Percentiles rank a stretch among this genome's conserved stretches.
Evolutionary conservation across 129 eudicot genomes (phyloP).

Genomic region (Tanacetum coccineum): DNA sequence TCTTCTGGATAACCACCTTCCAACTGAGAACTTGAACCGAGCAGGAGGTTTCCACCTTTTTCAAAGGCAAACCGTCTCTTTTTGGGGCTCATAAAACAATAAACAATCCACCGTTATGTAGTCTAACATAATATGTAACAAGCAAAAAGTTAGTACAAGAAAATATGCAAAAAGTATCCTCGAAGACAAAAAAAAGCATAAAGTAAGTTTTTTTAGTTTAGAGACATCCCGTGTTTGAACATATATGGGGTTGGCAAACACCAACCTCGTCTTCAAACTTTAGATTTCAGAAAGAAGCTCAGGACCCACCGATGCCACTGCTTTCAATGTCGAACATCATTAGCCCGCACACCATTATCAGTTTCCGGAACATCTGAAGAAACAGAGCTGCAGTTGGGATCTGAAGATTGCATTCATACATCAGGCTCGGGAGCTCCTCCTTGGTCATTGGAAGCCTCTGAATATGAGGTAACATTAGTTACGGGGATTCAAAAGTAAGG

Average conservation of each 20-base stretch:
- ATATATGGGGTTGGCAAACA: neutral
- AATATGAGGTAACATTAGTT: conserved; percentile 90
- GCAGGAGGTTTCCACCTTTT: conserved; percentile 31
- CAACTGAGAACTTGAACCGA: conserved; percentile 31
- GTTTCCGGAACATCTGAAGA: conserved; percentile 33
- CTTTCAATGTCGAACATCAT: conserved; percentile 49
- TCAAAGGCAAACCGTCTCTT: conserved; percentile 35
- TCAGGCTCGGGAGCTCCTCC: conserved; percentile 18
- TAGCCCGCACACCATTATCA: conserved; percentile 36
- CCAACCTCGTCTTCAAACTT: conserved; percentile 49
- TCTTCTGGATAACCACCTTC: conserved; percentile 58
- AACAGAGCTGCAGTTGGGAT: conserved; percentile 37
- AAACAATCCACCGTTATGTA: conserved; percentile 31
- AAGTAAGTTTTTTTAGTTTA: neutral
- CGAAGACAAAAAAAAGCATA: conserved; percentile 12
- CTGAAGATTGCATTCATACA: conserved; percentile 27
- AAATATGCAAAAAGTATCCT: conserved; percentile 6
- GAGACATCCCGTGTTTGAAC: neutral
- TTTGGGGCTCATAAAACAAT: conserved; percentile 31
- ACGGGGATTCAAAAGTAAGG: conserved; percentile 95
- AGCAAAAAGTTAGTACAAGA: conserved; percentile 7
- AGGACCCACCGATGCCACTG: conserved; percentile 46
- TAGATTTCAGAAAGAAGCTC: conserved; percentile 49
- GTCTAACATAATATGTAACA: conserved; percentile 33
- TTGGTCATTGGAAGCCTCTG: conserved; percentile 55